Evolutionary conservation across 176 grass and related monocot species (phyloP).

Genomic region (Panicum miliaceum): DNA sequence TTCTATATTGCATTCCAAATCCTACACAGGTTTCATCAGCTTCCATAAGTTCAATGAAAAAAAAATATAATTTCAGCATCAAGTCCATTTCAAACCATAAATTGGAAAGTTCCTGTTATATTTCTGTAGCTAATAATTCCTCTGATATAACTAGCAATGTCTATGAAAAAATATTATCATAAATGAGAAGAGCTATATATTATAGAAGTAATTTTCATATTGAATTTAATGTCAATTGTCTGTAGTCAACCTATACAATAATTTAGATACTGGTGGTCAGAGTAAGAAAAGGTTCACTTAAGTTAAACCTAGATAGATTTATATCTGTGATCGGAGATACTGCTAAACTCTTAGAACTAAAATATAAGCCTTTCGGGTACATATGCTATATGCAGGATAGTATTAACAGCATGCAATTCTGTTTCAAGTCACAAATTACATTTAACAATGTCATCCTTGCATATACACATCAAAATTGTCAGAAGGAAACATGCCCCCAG

Average conservation of each 20-base stretch:
- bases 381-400: neutral
- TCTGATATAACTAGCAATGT: neutral
- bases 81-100: neutral
- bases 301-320: neutral
- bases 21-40: neutral
- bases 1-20: neutral
- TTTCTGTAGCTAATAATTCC: neutral
- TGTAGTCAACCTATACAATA: neutral
- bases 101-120: neutral
- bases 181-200: no score
- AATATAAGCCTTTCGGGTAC: neutral
- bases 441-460: neutral
- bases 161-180: neutral
- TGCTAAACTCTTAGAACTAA: neutral
- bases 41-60: neutral
- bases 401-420: neutral
- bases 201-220: neutral
- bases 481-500: neutral
- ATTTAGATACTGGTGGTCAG: neutral
- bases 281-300: neutral
- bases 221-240: neutral
- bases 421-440: neutral
- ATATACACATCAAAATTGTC: neutral
- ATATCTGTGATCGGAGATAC: neutral
- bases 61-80: neutral